These are phyloP conservation scores for Vitis riparia DNA, from an alignment of 164 flowering plant species.

Conservation along the genomic window DNA sequence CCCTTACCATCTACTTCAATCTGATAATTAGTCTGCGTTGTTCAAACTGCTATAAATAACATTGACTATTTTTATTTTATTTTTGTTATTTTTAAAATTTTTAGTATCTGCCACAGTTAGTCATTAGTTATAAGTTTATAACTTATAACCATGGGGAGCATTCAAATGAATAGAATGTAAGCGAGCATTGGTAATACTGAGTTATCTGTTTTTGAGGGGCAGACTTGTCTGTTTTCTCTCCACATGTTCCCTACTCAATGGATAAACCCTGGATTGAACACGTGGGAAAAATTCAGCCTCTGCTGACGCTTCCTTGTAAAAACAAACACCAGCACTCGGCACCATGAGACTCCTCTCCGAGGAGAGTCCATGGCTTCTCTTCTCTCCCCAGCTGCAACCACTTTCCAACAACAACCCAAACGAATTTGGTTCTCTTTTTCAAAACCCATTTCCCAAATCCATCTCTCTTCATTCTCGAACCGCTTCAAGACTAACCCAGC, in stretches of 20 bases:
- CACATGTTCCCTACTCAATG: conserved; percentile 25
- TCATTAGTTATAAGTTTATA: too few relatives aligned
- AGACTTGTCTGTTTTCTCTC: conserved; percentile 24
- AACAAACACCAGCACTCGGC: neutral
- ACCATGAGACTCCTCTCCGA: conserved; percentile 4
- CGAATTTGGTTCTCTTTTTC: conserved; percentile 16
- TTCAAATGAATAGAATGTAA: too few relatives aligned
- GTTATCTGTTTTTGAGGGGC: neutral
- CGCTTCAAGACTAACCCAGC: conserved; percentile 17
- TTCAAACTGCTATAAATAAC: too few relatives aligned
- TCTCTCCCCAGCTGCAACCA: conserved; percentile 42
- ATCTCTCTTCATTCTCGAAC: conserved; percentile 11
- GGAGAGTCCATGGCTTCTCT: conserved; percentile 57
- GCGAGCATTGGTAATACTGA: too few relatives aligned
- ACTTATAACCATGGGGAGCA: too few relatives aligned
- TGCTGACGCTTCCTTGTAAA: conserved; percentile 28
- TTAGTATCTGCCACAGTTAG: too few relatives aligned
- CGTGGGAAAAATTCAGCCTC: conserved; percentile 52
- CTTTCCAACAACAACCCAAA: conserved; percentile 34
- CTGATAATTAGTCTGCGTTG: too few relatives aligned
- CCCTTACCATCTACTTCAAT: too few relatives aligned
- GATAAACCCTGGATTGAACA: conserved; percentile 29
- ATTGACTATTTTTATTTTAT: too few relatives aligned
- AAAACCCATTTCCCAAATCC: conserved; percentile 21
- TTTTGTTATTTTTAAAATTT: too few relatives aligned